phyloP scores from a whole-genome alignment of 2,329 filamentous ascomycete genomes.

The Ophiostoma himal-ulmi region DNA sequence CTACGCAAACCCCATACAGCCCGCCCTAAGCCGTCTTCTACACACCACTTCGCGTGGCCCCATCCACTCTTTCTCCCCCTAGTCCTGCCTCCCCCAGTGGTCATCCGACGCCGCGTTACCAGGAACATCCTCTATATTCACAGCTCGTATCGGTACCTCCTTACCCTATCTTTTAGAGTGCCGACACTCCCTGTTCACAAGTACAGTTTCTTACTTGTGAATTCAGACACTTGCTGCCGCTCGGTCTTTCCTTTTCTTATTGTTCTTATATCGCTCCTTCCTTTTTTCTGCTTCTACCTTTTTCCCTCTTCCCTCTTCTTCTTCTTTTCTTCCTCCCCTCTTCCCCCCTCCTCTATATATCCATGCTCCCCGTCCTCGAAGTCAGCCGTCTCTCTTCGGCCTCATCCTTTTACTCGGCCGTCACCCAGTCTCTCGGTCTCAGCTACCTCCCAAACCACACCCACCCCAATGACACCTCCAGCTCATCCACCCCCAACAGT shows the following conservation, averaged over 20 bases:
- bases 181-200: neutral
- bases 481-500: conserved; percentile 5
- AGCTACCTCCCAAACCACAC: conserved; percentile 50
- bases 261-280: neutral
- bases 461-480: conserved; percentile 23
- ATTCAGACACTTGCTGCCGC: neutral
- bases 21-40: neutral
- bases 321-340: neutral
- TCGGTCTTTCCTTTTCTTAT: neutral
- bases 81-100: neutral
- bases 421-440: conserved; percentile 72
- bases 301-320: neutral
- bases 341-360: conserved; percentile 4
- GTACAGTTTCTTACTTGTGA: neutral
- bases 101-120: neutral
- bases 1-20: neutral
- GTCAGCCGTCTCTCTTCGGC: conserved; percentile 75
- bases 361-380: conserved; percentile 48
- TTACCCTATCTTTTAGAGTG: neutral
- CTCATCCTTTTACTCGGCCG: conserved; percentile 75
- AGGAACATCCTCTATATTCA: conserved; percentile 1
- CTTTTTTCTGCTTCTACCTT: neutral
- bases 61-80: neutral
- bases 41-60: neutral
- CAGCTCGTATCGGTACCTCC: neutral